A percentile compares a stretch with the other conserved stretches of the same genome.
Conservation (phyloP, 257 asterid species). For the Forsythia viridissima region DNA sequence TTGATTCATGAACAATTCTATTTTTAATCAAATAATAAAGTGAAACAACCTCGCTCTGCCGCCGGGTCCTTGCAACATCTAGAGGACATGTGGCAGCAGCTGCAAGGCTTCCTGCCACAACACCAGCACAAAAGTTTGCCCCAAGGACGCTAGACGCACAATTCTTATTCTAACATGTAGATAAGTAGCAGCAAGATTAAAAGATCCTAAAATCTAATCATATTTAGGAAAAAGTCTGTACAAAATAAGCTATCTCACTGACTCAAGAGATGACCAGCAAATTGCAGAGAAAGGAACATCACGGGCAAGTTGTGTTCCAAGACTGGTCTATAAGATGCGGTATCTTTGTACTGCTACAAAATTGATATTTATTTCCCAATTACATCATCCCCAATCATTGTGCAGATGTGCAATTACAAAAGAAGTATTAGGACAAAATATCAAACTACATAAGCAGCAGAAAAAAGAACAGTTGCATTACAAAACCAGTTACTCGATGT, state of each 20-base stretch:
- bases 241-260: slow-evolving; percentile 41
- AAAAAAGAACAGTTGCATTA: too few species aligned
- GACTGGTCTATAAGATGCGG: slow-evolving; percentile 79
- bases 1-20: background rate
- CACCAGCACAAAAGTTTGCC: slow-evolving; percentile 79
- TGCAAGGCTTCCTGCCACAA: slow-evolving; percentile 87
- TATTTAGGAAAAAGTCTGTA: background rate
- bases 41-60: slow-evolving; percentile 72
- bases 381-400: too few species aligned
- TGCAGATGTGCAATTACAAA: too few species aligned
- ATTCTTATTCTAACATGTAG: slow-evolving; percentile 62
- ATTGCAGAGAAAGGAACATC: slow-evolving; percentile 94
- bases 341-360: slow-evolving; percentile 52
- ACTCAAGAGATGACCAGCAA: slow-evolving; percentile 88
- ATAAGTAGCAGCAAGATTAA: slow-evolving; percentile 16
- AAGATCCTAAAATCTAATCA: background rate
- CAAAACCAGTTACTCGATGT: too few species aligned
- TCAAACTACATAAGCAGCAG: too few species aligned
- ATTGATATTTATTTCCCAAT: too few species aligned
- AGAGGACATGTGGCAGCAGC: slow-evolving; percentile 77
- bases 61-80: slow-evolving; percentile 83
- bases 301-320: slow-evolving; percentile 87
- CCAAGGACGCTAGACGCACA: slow-evolving; percentile 47
- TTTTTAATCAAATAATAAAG: slow-evolving; percentile 7
- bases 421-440: too few species aligned